A percentile compares a stretch with the other conserved stretches of the same genome.
Conservation (phyloP, 2,329 filamentous ascomycete species). For the Fusarium camptoceras region DNA sequence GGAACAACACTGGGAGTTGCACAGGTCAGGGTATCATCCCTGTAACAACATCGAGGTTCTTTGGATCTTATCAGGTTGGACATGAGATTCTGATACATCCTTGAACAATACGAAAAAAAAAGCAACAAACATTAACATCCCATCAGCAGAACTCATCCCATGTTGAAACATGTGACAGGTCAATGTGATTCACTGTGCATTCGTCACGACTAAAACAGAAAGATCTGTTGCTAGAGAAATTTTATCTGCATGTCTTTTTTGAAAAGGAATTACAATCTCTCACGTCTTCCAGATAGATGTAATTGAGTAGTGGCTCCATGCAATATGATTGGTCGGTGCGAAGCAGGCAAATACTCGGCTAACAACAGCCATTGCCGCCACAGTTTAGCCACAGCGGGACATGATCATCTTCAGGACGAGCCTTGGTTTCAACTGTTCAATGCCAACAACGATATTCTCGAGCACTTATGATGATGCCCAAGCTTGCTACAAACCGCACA, state of each 20-base stretch:
- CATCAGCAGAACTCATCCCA: neutral
- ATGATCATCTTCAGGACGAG: slow-evolving; percentile 39
- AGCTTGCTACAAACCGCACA: slow-evolving; percentile 28
- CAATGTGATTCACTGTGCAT: neutral
- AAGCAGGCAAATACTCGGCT: slow-evolving; percentile 45
- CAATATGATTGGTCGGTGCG: neutral
- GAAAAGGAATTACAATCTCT: neutral
- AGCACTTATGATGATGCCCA: slow-evolving; percentile 26
- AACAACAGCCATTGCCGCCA: slow-evolving; percentile 35
- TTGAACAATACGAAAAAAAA: neutral
- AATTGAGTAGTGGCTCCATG: neutral
- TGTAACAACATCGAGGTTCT: neutral
- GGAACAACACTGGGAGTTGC: neutral
- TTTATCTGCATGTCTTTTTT: neutral
- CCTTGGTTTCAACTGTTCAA: slow-evolving; percentile 44
- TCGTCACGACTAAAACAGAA: neutral
- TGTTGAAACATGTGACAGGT: neutral
- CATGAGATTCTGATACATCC: neutral
- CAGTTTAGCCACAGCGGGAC: slow-evolving; percentile 47
- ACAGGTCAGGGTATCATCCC: neutral
- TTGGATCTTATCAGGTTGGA: neutral
- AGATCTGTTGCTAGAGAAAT: neutral
- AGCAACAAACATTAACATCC: neutral
- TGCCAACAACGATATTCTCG: slow-evolving; percentile 39
- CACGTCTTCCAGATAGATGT: neutral